Evolutionary conservation across 1,139 yeast genomes (phyloP), one percentile per base, ranked within the genome.

Genomic region (Pichia sp.): DNA sequence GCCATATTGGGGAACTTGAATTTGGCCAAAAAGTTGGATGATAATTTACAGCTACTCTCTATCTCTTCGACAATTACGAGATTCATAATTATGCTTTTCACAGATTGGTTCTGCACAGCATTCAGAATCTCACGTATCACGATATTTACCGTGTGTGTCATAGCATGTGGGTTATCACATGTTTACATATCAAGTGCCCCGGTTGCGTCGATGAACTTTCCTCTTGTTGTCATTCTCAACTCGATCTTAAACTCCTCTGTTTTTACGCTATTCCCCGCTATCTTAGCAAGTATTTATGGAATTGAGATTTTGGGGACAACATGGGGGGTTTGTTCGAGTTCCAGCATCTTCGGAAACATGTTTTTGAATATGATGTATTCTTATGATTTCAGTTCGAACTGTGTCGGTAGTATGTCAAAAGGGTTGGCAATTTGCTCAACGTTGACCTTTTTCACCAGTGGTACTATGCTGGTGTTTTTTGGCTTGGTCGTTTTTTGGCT

Each of bases 251-350:
- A 67, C 50, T 66, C 71, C 14, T 55, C 66, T n/a, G 58, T 67
- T 9, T 68, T 64, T 53, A 67, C 71, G 2, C 46, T 67, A 46
- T 66, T 67, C 50, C 71, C 71, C 0, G 70, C 71, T 10, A 62
- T 68, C 34, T 53, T 67, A 29, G 71, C 70, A 8, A 64, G 67
- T 33, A 62, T 67, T 20, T 68, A 68, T 54, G 71, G 71, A 10
- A 59, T 67, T 24, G 71, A 68, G 17, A 61, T 68, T 24, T 52
- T 68, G 38, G 71, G 71, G 7, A 66, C 71, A 12, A 67, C 71
- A 4, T 68, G 71, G 68, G 71, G 71, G 1, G 45, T 66, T 9
- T 68, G 68, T 50, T 61, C 67, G 6, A 60, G 63, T 17, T 62
- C 67, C 9, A 64, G 70, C 16, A 61, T 66, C 30, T 36, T 68